Conservation (phyloP, 2,329 filamentous ascomycete species). For the Colletotrichum sublineola region DNA sequence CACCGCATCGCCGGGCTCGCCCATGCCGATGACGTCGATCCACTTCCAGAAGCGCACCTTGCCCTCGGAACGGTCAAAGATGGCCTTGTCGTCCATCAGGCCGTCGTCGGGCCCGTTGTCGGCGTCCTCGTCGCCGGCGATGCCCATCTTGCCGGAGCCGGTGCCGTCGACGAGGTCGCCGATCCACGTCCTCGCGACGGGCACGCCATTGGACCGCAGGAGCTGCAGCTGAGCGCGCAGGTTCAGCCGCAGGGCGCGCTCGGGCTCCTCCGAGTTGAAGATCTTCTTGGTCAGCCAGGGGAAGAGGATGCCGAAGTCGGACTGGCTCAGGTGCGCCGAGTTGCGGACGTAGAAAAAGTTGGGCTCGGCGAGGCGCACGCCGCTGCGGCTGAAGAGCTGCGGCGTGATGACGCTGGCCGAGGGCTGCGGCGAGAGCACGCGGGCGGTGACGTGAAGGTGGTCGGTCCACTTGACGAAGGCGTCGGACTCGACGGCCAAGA, state of each 20-base stretch:
- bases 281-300: constrained; percentile 75
- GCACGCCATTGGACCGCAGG: constrained; percentile 63
- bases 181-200: constrained; percentile 63
- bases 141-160: constrained; percentile 51
- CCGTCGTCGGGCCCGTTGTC: constrained; percentile 51
- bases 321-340: constrained; percentile 86
- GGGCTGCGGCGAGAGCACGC: constrained; percentile 71
- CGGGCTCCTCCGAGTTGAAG: constrained; percentile 69
- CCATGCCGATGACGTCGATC: constrained; percentile 67
- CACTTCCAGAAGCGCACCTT: constrained; percentile 64
- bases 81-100: constrained; percentile 62
- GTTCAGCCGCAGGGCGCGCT: constrained; percentile 66
- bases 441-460: constrained; percentile 78
- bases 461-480: constrained; percentile 83
- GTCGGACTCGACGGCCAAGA: constrained; percentile 81
- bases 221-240: constrained; percentile 64
- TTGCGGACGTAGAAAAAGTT: constrained; percentile 80
- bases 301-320: constrained; percentile 86
- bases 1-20: constrained; percentile 45
- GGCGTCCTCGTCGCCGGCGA: constrained; percentile 23
- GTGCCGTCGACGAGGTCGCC: constrained; percentile 65
- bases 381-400: constrained; percentile 57
- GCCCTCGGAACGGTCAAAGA: constrained; percentile 60
- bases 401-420: constrained; percentile 57
- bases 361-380: constrained; percentile 63